Evolutionary conservation across 73 alveolate species (phyloP).

Genomic region (Tetrahymena malaccensis): DNA sequence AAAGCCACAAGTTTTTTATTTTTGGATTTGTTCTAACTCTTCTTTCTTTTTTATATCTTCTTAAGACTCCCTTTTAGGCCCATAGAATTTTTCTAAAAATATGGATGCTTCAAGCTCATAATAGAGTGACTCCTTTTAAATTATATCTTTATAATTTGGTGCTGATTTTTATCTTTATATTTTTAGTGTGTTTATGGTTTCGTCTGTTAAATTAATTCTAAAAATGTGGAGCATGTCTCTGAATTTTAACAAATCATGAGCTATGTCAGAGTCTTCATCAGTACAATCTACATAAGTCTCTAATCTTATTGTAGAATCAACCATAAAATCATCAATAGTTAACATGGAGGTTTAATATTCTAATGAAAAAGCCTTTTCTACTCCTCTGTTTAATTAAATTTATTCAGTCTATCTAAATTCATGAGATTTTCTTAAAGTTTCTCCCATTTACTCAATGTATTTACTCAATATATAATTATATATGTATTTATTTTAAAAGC

Average conservation of each 20-base stretch:
- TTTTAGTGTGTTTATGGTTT: background rate
- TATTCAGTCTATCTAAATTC: background rate
- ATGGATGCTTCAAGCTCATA: background rate
- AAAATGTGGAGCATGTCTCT: background rate
- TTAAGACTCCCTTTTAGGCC: background rate
- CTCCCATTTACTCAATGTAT: background rate
- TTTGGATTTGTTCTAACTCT: background rate
- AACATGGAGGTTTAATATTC: background rate
- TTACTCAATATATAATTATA: background rate
- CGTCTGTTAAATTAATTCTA: background rate
- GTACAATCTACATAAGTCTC: background rate
- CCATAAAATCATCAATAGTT: background rate
- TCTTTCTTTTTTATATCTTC: background rate
- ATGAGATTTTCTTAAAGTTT: background rate
- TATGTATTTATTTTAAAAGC: background rate
- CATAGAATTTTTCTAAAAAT: background rate
- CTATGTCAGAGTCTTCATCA: background rate
- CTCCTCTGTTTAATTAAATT: background rate
- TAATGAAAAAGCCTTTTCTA: background rate
- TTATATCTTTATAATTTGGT: background rate
- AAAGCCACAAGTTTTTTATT: background rate
- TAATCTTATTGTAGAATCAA: background rate
- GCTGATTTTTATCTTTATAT: background rate
- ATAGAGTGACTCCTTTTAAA: background rate
- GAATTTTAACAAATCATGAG: background rate